Evolutionary conservation across 768 basidiomycete genomes (phyloP).

Genomic region (Fomitopsis pulvina): DNA sequence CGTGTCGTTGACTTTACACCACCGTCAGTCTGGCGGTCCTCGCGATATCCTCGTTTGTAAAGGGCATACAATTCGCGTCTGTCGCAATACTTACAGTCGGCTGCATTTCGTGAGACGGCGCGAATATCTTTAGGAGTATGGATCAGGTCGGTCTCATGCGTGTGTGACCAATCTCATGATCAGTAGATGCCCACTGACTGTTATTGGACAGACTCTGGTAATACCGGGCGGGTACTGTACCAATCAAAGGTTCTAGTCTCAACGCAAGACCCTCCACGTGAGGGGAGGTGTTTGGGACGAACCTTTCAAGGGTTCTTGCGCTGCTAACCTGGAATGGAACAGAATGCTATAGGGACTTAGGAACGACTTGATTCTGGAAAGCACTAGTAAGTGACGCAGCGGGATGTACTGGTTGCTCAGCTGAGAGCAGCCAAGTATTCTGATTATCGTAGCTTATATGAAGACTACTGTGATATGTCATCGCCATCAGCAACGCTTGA

Average conservation of each 20-base stretch:
- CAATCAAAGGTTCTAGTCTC: background rate
- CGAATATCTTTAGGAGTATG: background rate
- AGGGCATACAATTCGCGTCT: background rate
- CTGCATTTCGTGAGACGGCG: background rate
- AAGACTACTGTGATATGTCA: too few species aligned
- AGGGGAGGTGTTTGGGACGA: too few species aligned
- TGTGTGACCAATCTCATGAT: slow-evolving; percentile 7
- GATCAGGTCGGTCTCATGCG: background rate
- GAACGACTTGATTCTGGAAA: too few species aligned
- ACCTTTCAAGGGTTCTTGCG: too few species aligned
- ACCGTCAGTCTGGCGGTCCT: background rate
- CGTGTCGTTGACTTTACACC: background rate
- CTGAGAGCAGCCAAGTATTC: too few species aligned
- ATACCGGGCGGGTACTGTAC: background rate
- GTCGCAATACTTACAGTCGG: background rate
- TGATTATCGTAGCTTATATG: too few species aligned
- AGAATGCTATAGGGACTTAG: too few species aligned
- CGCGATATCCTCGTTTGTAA: background rate
- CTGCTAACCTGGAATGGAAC: too few species aligned
- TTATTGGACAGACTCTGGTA: background rate
- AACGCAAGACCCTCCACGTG: background rate
- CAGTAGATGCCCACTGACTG: background rate
- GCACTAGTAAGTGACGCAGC: too few species aligned
- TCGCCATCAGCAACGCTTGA: too few species aligned
- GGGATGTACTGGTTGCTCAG: too few species aligned